These are phyloP conservation scores for Quercus lobata DNA, from an alignment of 331 rosid genomes.

Conservation along the genomic window DNA sequence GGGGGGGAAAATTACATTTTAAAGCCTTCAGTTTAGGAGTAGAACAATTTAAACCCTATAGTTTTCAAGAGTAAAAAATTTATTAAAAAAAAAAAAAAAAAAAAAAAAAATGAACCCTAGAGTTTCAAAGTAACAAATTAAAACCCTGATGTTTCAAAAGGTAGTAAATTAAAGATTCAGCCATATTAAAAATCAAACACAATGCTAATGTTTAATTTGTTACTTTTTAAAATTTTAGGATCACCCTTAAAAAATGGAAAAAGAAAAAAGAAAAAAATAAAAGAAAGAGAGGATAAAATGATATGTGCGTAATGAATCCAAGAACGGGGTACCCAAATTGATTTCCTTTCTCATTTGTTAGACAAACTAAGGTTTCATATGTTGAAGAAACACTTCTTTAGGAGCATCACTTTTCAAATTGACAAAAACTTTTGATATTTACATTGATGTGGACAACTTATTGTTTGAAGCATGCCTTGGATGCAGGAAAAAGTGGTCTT, in stretches of 20 bases:
- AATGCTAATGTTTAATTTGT: too few relatives aligned
- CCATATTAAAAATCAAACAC: too few relatives aligned
- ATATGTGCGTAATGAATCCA: background rate
- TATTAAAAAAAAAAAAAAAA: too few relatives aligned
- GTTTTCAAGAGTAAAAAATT: too few relatives aligned
- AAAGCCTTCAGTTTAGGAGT: too few relatives aligned
- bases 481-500: constrained; percentile 56
- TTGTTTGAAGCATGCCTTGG: constrained; percentile 8
- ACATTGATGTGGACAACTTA: background rate
- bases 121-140: too few relatives aligned
- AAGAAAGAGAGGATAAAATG: background rate
- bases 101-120: too few relatives aligned
- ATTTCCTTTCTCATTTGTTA: background rate
- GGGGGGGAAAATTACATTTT: too few relatives aligned
- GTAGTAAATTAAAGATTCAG: too few relatives aligned
- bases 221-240: too few relatives aligned
- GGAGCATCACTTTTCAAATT: background rate
- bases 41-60: too few relatives aligned
- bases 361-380: background rate
- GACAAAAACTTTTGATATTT: background rate
- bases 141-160: too few relatives aligned
- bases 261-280: background rate
- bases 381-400: background rate
- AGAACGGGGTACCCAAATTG: background rate
- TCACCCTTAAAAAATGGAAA: background rate